phyloP scores from a whole-genome alignment of 129 eudicot genomes.

The Tagetes patula region DNA sequence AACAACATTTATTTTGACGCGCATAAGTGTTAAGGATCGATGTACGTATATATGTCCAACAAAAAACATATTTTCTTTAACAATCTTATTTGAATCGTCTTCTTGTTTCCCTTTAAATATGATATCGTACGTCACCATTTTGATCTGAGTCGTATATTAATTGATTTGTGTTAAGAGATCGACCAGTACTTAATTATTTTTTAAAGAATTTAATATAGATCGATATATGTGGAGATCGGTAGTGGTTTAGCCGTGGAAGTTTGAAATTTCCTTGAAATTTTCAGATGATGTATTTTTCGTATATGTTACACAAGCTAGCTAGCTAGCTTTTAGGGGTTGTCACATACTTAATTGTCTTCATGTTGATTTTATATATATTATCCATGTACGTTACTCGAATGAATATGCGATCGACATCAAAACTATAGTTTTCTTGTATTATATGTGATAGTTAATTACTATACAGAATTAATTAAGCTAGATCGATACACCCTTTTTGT shows the following conservation, averaged over 20 bases:
- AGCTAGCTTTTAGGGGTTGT: slow-evolving; percentile 25
- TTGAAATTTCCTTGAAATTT: slow-evolving; percentile 32
- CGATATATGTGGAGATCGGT: slow-evolving; percentile 34
- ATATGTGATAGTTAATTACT: slow-evolving; percentile 13
- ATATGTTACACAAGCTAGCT: slow-evolving; percentile 24
- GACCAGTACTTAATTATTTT: not conserved
- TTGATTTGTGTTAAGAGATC: too few species aligned
- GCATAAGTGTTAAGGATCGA: too few species aligned
- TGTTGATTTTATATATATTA: slow-evolving; percentile 13
- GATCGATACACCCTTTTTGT: slow-evolving; percentile 13
- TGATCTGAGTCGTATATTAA: too few species aligned
- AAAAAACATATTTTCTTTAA: too few species aligned
- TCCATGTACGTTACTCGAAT: not conserved
- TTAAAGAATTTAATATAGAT: not conserved
- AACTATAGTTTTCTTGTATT: slow-evolving; percentile 13
- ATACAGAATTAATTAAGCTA: not conserved
- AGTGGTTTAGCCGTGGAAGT: slow-evolving; percentile 35
- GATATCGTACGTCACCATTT: too few species aligned
- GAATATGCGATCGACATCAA: slow-evolving; percentile 18
- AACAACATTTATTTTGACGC: too few species aligned
- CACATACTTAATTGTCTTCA: slow-evolving; percentile 18
- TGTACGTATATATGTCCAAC: too few species aligned
- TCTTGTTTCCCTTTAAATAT: too few species aligned
- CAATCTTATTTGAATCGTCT: too few species aligned
- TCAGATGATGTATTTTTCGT: slow-evolving; percentile 23